Conservation (phyloP, 2,329 filamentous ascomycete species). For the Fusarium sublunatum region DNA sequence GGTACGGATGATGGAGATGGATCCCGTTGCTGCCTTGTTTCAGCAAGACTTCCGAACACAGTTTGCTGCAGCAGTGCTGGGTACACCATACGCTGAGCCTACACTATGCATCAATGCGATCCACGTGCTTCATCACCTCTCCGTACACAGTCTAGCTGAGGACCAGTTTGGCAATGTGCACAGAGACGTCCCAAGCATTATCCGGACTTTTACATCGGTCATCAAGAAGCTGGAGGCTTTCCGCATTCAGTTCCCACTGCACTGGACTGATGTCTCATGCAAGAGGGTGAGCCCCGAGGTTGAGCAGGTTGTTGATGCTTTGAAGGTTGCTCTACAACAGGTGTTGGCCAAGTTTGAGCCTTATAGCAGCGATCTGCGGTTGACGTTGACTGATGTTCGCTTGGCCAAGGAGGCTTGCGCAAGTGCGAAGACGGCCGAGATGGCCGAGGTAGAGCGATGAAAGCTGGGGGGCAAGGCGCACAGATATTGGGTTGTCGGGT, state of each 20-base stretch:
- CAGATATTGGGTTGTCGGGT: conserved; percentile 18
- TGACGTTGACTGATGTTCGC: conserved; percentile 77
- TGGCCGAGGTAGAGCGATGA: conserved; percentile 48
- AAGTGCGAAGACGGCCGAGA: conserved; percentile 47
- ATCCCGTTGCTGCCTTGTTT: conserved; percentile 74
- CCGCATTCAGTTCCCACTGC: conserved; percentile 66
- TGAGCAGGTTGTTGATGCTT: conserved; percentile 72
- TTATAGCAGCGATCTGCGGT: conserved; percentile 76
- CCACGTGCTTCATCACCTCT: conserved; percentile 75
- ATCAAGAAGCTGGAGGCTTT: conserved; percentile 78
- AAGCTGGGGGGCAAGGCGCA: background rate
- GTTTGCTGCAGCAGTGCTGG: conserved; percentile 75
- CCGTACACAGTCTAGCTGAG: conserved; percentile 79
- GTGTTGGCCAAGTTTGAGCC: conserved; percentile 78
- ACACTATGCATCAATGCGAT: conserved; percentile 77
- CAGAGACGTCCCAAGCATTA: conserved; percentile 77
- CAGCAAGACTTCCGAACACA: conserved; percentile 74
- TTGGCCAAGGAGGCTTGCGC: conserved; percentile 75
- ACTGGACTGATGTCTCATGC: conserved; percentile 82
- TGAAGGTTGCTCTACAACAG: conserved; percentile 73
- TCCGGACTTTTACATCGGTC: conserved; percentile 77
- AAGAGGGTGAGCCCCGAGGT: conserved; percentile 71
- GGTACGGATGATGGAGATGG: conserved; percentile 58
- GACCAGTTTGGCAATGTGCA: conserved; percentile 90
- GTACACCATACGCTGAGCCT: conserved; percentile 76